A percentile compares a stretch with the other conserved stretches of the same genome.
These are phyloP conservation scores for Saccharum spontaneum DNA, from an alignment of 176 grass and related monocot species.

Conservation along the genomic window DNA sequence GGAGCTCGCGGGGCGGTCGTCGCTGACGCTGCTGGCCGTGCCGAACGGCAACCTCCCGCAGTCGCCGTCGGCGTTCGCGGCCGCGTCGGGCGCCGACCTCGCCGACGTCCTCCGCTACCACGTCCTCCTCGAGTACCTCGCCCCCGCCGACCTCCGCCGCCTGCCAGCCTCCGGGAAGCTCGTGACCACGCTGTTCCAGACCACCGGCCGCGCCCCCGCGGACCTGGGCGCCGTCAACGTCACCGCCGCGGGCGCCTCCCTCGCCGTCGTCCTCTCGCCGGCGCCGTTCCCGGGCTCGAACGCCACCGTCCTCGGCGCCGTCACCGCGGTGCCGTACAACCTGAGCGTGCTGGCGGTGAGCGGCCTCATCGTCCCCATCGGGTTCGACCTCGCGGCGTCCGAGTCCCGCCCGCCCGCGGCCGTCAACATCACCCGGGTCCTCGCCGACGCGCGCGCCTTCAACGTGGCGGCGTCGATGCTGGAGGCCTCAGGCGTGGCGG, in stretches of 20 bases:
- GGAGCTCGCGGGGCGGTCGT: conserved; percentile 65
- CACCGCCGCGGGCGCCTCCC: conserved; percentile 20
- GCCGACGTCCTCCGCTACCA: conserved; percentile 88
- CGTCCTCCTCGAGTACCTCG: conserved; percentile 84
- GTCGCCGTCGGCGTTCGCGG: conserved; percentile 42
- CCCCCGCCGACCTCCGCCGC: conserved; percentile 63
- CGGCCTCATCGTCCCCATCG: conserved; percentile 54
- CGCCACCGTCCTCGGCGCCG: conserved; percentile 53
- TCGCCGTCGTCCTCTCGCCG: conserved; percentile 53
- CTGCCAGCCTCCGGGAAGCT: conserved; percentile 60
- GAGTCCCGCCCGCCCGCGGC: conserved; percentile 46
- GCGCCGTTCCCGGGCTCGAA: conserved; percentile 53
- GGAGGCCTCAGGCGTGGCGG: conserved; percentile 68
- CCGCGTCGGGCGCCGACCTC: conserved; percentile 55
- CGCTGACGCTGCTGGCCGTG: conserved; percentile 81
- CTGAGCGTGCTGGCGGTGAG: conserved; percentile 66
- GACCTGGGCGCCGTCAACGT: conserved; percentile 76
- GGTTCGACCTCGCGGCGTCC: conserved; percentile 76
- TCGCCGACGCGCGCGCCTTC: conserved; percentile 82
- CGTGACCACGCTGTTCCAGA: conserved; percentile 82
- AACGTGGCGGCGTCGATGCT: conserved; percentile 92
- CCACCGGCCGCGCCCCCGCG: conserved; percentile 67
- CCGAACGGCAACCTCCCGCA: conserved; percentile 58
- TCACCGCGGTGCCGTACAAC: conserved; percentile 71
- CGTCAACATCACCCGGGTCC: conserved; percentile 72